Conservation (phyloP, 257 asterid species). For the Solanum gracilifrons region DNA sequence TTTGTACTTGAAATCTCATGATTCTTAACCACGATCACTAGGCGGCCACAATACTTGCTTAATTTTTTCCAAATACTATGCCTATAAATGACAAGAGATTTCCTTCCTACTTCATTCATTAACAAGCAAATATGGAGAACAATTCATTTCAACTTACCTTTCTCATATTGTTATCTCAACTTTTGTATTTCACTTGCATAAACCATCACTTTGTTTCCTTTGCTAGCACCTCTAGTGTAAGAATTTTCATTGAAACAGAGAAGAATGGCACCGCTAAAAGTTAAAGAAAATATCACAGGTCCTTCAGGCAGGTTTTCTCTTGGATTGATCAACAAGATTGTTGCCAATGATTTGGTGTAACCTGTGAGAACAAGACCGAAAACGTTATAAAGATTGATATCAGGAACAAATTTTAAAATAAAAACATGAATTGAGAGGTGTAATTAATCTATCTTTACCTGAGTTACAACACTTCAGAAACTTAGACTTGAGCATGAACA, state of each 20-base stretch:
- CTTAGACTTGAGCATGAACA: slow-evolving; percentile 26
- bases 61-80: background rate
- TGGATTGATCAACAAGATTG: slow-evolving; percentile 18
- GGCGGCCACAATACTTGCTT: background rate
- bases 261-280: slow-evolving; percentile 8
- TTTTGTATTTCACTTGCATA: background rate
- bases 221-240: background rate
- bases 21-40: background rate
- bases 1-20: background rate
- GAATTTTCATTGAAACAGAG: slow-evolving; percentile 10
- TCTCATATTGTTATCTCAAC: background rate
- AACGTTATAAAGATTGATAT: slow-evolving; percentile 16
- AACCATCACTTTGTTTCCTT: background rate
- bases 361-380: slow-evolving; percentile 11
- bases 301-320: slow-evolving; percentile 19
- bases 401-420: background rate
- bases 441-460: slow-evolving; percentile 13
- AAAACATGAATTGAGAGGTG: slow-evolving; percentile 4
- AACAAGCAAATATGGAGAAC: background rate
- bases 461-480: slow-evolving; percentile 14
- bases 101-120: background rate
- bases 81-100: background rate
- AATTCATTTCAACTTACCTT: background rate
- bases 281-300: slow-evolving; percentile 20
- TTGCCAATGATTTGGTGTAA: slow-evolving; percentile 23